phyloP scores from a whole-genome alignment of 2,329 filamentous ascomycete species.

The Albophoma yamanashiensis region DNA sequence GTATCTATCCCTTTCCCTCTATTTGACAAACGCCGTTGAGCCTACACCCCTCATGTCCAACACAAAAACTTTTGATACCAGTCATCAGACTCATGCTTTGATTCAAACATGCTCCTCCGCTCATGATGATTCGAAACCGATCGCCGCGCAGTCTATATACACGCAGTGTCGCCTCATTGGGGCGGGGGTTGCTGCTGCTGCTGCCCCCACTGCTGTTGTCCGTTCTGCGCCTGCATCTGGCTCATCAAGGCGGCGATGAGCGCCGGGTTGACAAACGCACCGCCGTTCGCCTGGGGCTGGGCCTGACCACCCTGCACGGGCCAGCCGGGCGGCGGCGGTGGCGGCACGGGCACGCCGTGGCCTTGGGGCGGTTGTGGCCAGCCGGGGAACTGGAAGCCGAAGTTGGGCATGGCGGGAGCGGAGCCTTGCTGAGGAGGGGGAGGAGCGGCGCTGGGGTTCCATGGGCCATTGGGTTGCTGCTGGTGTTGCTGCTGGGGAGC shows the following conservation, averaged over 20 bases:
- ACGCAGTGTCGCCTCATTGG: not conserved
- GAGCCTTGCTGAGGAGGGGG: constrained; percentile 5
- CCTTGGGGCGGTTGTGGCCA: constrained; percentile 24
- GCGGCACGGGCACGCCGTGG: constrained; percentile 20
- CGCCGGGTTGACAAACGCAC: constrained; percentile 44
- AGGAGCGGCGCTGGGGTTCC: constrained; percentile 4
- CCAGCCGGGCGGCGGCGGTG: constrained; percentile 28
- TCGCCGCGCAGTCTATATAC: not conserved
- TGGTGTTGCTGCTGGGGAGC: constrained; percentile 2
- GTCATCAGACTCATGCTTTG: not conserved
- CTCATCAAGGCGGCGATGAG: constrained; percentile 41
- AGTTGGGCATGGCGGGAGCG: constrained; percentile 18
- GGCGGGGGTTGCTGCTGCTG: constrained; percentile 8
- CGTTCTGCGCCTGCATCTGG: constrained; percentile 27
- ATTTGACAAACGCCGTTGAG: not conserved
- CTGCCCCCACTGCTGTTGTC: constrained; percentile 16
- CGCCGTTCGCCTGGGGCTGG: constrained; percentile 21
- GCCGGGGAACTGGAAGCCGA: constrained; percentile 32
- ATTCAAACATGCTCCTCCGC: not conserved
- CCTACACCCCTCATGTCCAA: not conserved
- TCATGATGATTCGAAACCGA: not conserved
- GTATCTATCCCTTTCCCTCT: not conserved
- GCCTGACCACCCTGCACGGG: constrained; percentile 15
- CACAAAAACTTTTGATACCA: not conserved
- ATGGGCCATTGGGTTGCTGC: constrained; percentile 8